Base-by-base conservation (phyloP, 352 stramenopile genomes). In the Phytophthora pinifolia region DNA sequence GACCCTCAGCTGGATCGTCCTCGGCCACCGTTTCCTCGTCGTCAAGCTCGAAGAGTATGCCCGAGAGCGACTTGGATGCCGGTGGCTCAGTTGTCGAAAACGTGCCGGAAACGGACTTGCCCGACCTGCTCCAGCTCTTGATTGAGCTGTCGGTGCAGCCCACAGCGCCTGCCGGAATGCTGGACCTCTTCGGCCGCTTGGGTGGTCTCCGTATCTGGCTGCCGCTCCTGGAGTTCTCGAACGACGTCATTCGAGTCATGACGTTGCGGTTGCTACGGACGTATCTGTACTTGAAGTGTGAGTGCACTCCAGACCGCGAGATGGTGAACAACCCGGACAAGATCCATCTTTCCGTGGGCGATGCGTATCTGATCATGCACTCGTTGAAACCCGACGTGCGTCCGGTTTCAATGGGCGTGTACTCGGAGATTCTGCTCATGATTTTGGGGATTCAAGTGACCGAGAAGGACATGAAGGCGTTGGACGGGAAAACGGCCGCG, bases 141-240 rank as follows among this genome's bases (percentile, higher is more conserved):
- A 88, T 94, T 50, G 79, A 94, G 36, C 54, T 94, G 12, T 92
- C 82, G 0, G 63, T 92, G 17, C 76, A 90, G 30, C 65, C 81
- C 14, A 89, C 76, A 9, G 82, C 83, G 12, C 83, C 81, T 29
- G 67, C 78, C 8, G 83, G 80, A 33, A 72, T 94, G 49, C 43
- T 92, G 17, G 76, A 89, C 45, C 57, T 92, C 9, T 92, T 94
- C 66, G 79, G 78, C 18, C 76, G 79, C 6, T 59, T 94, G 8
- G 83, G 83, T 20, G 83, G 83, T 8, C 72, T 94, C 32, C 79
- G 83, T 12, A 92, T 94, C 17, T 94, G 83, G 83, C 62, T 94
- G 8, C 83, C 83, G 15, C 48, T 94, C 9, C 55, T 94, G n/a
- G 78, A 81, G 34, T 92, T 90, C 54, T 72, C 67, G 22, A 86